A percentile compares a stretch with the other conserved stretches of the same genome.
Conservation (phyloP, 2,329 filamentous ascomycete genomes). For the Chaetothyriales sp. region DNA sequence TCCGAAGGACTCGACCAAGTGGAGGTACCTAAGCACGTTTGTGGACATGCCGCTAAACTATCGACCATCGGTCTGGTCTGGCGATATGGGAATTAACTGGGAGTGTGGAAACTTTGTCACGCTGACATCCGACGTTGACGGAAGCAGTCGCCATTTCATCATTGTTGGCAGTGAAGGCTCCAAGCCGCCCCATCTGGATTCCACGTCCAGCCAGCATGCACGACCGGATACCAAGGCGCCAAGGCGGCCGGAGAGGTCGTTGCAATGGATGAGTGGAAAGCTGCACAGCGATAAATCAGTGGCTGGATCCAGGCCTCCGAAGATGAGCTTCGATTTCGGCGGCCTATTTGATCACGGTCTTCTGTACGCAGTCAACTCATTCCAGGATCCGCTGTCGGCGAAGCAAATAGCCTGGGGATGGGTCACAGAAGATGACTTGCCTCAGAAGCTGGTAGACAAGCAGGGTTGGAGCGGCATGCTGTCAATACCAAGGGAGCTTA, state of each 20-base stretch:
- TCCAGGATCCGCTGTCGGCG: conserved; percentile 31
- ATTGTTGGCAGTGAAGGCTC: conserved; percentile 35
- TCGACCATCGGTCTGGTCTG: conserved; percentile 32
- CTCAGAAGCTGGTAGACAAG: conserved; percentile 28
- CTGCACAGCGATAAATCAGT: background rate
- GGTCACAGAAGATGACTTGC: conserved; percentile 39
- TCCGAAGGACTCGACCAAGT: conserved; percentile 27
- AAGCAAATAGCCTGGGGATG: conserved; percentile 36
- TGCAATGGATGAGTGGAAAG: conserved; percentile 34
- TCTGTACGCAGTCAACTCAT: conserved; percentile 38
- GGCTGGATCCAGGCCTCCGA: conserved; percentile 3
- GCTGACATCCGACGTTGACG: conserved; percentile 23
- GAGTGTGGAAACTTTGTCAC: conserved; percentile 37
- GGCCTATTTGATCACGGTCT: conserved; percentile 38
- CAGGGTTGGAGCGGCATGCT: conserved; percentile 40
- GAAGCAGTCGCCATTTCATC: conserved; percentile 27
- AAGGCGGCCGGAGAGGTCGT: conserved; percentile 17
- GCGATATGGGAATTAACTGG: conserved; percentile 40
- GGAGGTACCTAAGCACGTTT: conserved; percentile 34
- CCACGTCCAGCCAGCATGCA: conserved; percentile 7
- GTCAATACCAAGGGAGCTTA: conserved; percentile 33
- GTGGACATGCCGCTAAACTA: conserved; percentile 29
- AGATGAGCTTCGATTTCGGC: conserved; percentile 27
- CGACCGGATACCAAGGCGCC: conserved; percentile 2
- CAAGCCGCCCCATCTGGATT: conserved; percentile 8